These are phyloP conservation scores for Diutina sp. DNA, from an alignment of 1,139 yeast genomes.

Conservation along the genomic window DNA sequence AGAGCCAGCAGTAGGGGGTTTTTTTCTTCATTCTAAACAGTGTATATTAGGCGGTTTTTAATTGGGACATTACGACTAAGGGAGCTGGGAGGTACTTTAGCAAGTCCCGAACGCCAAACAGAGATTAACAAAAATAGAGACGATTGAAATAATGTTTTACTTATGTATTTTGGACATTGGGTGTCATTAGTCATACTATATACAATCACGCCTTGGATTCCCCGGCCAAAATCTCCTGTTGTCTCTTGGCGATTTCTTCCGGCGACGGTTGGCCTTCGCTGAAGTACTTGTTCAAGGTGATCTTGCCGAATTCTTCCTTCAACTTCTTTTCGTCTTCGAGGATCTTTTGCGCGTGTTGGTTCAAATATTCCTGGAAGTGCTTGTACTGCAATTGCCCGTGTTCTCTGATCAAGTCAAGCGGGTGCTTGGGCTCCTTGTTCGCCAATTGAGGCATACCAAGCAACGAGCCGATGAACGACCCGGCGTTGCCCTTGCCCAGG, in stretches of 20 bases:
- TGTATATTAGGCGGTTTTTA: too few relatives aligned
- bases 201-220: not conserved
- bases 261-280: slow-evolving; percentile 81
- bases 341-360: slow-evolving; percentile 83
- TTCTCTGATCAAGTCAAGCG: slow-evolving; percentile 81
- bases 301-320: slow-evolving; percentile 70
- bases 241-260: slow-evolving; percentile 33
- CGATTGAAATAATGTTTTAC: not conserved
- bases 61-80: not conserved
- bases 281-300: slow-evolving; percentile 71
- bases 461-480: slow-evolving; percentile 40
- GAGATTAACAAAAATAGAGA: not conserved
- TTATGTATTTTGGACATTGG: not conserved
- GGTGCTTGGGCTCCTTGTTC: slow-evolving; percentile 60
- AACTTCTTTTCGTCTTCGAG: slow-evolving; percentile 68
- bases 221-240: not conserved
- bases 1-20: slow-evolving; percentile 19
- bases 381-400: slow-evolving; percentile 87
- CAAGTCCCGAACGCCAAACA: not conserved
- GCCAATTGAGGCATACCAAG: slow-evolving; percentile 43
- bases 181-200: not conserved
- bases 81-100: not conserved
- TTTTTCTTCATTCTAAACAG: not conserved
- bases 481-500: slow-evolving; percentile 22
- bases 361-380: slow-evolving; percentile 68